phyloP scores from a whole-genome alignment of 208 protist species.

The Wallacemonas sp. region DNA sequence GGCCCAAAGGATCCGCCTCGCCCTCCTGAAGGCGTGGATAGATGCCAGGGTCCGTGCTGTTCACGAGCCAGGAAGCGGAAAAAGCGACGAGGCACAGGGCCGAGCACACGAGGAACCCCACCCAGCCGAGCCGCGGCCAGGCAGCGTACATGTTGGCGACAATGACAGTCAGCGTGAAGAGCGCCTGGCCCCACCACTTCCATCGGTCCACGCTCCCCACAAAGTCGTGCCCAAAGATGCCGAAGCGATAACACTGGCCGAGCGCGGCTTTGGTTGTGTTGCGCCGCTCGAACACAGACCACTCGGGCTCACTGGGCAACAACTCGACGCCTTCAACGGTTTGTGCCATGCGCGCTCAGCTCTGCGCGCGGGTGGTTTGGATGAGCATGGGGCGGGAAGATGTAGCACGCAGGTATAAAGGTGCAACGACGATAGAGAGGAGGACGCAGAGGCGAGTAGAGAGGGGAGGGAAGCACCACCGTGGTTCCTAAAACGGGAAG shows the following conservation, averaged over 20 bases:
- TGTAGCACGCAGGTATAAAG: too few species aligned
- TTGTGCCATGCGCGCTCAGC: not conserved
- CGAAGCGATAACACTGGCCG: slow-evolving; percentile 22
- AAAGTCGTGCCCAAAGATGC: slow-evolving; percentile 24
- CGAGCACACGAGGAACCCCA: slow-evolving; percentile 37
- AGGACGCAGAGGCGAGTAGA: too few species aligned
- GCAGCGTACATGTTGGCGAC: slow-evolving; percentile 47
- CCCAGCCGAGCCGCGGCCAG: slow-evolving; percentile 35
- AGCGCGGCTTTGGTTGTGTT: slow-evolving; percentile 38
- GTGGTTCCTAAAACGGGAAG: too few species aligned
- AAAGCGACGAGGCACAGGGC: slow-evolving; percentile 42
- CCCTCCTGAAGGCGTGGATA: slow-evolving; percentile 63
- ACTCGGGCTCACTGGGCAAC: not conserved
- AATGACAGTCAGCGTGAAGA: slow-evolving; percentile 48
- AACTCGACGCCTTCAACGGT: not conserved
- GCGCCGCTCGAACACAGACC: slow-evolving; percentile 18
- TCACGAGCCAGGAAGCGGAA: slow-evolving; percentile 44
- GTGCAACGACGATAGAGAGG: not conserved
- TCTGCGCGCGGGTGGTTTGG: not conserved
- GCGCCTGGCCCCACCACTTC: slow-evolving; percentile 27
- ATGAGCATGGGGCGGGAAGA: too few species aligned
- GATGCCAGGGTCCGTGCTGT: slow-evolving; percentile 69
- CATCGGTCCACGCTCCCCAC: slow-evolving; percentile 37
- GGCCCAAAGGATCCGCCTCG: slow-evolving; percentile 59
- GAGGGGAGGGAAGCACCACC: too few species aligned